A percentile compares a stretch with the other conserved stretches of the same genome.
These are phyloP conservation scores for Xylariaceae sp. DNA, from an alignment of 2,329 filamentous ascomycete species.

Conservation along the genomic window DNA sequence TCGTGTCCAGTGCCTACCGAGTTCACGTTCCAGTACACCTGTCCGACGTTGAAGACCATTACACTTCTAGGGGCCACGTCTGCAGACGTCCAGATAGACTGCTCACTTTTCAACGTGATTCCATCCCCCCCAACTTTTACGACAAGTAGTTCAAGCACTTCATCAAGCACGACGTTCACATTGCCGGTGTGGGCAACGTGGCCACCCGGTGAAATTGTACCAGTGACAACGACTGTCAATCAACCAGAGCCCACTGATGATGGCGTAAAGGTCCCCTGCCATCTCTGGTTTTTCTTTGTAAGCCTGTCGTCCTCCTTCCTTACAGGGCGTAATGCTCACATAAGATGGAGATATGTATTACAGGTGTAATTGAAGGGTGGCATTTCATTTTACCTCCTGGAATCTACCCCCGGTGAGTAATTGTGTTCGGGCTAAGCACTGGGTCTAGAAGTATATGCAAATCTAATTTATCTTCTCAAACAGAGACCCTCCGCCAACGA, in stretches of 20 bases:
- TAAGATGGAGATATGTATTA: neutral
- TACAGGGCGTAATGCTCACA: neutral
- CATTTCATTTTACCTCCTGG: neutral
- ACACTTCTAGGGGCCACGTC: neutral
- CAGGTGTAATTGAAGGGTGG: neutral
- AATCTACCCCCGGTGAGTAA: neutral
- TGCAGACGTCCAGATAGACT: neutral
- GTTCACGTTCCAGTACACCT: neutral
- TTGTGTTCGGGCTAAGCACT: neutral
- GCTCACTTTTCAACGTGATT: slow-evolving; percentile 1
- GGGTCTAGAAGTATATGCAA: neutral
- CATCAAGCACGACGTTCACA: neutral
- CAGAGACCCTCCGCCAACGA: neutral
- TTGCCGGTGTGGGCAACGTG: slow-evolving; percentile 8
- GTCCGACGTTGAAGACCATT: neutral
- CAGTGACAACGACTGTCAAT: neutral
- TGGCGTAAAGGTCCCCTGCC: slow-evolving; percentile 1
- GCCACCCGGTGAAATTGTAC: slow-evolving; percentile 5
- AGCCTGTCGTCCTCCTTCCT: too few species aligned
- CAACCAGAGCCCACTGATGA: slow-evolving; percentile 5
- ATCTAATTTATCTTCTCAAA: neutral
- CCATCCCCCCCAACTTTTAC: neutral
- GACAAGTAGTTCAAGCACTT: neutral
- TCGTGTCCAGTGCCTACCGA: neutral
- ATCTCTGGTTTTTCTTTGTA: slow-evolving; percentile 8